Evolutionary conservation across 2,329 filamentous ascomycete species (phyloP).

Genomic region (Bipolaris gigantea): DNA sequence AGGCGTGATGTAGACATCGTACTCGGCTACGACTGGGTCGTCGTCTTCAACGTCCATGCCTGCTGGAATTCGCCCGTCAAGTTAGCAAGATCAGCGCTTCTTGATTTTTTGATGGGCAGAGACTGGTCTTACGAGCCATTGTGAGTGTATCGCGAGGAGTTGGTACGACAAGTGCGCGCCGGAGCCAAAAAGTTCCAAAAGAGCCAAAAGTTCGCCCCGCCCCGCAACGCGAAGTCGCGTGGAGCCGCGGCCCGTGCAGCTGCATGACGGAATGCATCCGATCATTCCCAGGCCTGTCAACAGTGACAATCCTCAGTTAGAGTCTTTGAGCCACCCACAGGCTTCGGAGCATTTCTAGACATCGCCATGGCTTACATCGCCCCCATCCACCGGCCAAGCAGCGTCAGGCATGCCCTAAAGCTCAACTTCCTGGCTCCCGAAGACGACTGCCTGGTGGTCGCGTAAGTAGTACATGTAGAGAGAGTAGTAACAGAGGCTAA

Average conservation of each 20-base stretch:
- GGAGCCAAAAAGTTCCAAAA: slow-evolving; percentile 23
- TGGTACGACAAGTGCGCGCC: slow-evolving; percentile 9
- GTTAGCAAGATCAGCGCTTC: slow-evolving; percentile 4
- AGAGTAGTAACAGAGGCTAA: slow-evolving; percentile 13
- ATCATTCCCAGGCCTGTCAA: slow-evolving; percentile 11
- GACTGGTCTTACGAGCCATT: slow-evolving; percentile 34
- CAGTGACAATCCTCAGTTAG: slow-evolving; percentile 1
- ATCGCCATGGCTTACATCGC: slow-evolving; percentile 85
- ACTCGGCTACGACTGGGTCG: slow-evolving; percentile 58
- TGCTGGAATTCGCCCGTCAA: slow-evolving; percentile 12
- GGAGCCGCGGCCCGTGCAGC: slow-evolving; percentile 20
- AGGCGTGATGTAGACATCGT: slow-evolving; percentile 85
- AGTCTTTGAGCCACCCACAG: neutral
- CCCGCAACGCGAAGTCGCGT: slow-evolving; percentile 27
- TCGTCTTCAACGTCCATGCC: slow-evolving; percentile 45
- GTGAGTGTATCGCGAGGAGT: slow-evolving; percentile 6
- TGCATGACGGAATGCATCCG: slow-evolving; percentile 38
- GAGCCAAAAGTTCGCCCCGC: slow-evolving; percentile 19
- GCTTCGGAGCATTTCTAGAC: slow-evolving; percentile 13
- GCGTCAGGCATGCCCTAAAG: slow-evolving; percentile 84
- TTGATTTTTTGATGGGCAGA: neutral
- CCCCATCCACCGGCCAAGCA: slow-evolving; percentile 89
- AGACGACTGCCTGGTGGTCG: slow-evolving; percentile 81
- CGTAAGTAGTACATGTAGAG: slow-evolving; percentile 60
- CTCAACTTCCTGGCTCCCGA: slow-evolving; percentile 73